Percentiles rank a stretch among this genome's conserved stretches.
Conservation (phyloP, 208 protist genomes). For the Acanthamoeba sp. region DNA sequence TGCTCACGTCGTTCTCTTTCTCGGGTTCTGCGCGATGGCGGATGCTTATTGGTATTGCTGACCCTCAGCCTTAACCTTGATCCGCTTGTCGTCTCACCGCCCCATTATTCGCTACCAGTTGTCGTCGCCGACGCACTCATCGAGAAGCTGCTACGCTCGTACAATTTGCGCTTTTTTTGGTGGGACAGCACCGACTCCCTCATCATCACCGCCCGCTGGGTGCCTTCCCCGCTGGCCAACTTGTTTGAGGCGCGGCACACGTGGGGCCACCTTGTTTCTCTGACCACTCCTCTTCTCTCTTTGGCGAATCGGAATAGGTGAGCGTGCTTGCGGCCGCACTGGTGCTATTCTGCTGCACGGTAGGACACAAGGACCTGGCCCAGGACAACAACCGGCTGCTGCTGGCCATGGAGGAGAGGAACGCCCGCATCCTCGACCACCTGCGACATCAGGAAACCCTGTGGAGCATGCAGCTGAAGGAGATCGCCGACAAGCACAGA, state of each 20-base stretch:
- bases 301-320: background rate
- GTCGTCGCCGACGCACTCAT: background rate
- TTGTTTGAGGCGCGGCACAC: background rate
- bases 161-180: background rate
- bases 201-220: background rate
- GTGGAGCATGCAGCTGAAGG: conserved; percentile 1
- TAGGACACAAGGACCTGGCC: background rate
- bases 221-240: background rate
- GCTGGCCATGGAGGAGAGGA: conserved; percentile 3
- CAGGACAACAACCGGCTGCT: conserved; percentile 26
- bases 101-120: background rate
- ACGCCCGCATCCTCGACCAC: conserved; percentile 42
- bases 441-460: conserved; percentile 47
- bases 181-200: background rate
- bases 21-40: background rate
- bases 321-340: background rate
- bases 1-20: conserved; percentile 32
- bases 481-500: conserved; percentile 10
- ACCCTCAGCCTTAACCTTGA: background rate
- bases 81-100: background rate
- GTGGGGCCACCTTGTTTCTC: background rate
- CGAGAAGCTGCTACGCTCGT: background rate
- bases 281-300: background rate
- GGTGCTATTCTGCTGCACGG: background rate
- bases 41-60: background rate